Base-by-base conservation (phyloP, 148 eudicot genomes). In the Hydrangea macrophylla region DNA sequence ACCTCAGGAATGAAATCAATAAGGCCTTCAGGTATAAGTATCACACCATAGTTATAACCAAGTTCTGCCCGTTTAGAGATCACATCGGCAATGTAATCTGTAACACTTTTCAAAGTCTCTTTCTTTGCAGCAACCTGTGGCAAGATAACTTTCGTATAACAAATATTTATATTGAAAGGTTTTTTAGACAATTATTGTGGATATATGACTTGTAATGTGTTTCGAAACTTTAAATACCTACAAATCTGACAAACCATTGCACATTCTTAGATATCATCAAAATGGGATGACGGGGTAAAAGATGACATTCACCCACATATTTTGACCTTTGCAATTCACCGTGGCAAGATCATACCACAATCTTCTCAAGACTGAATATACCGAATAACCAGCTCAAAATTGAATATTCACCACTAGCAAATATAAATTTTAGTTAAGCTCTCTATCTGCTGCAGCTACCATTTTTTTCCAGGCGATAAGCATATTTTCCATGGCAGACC, bases 1-100 rank as follows among this genome's bases (percentile, higher is more conserved):
- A 95, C 99, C 93, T 91, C 99, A 4, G 96, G 97, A 75, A 91
- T 91, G 74, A 91, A 95, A 83, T 91, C 97, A 72, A 95, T 91
- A 63, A 95, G 87, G 69, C 99, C 97, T 84, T 95, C 99, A 18
- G 97, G 99, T 2, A 95, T 85, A 50, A 95, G 83, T 60, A 91
- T 91, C 68, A 94, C 97, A 69, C 97, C 99, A 65, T 95, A 95
- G 58, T 89, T 91, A 61, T 84, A 87, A 55, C 96, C 93, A 77
- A 78, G 81, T 59, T 78, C 92, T 62, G 96, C 87, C n/a, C 97
- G 93, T 73, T 89, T 91, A 74, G 90, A 86, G 67, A 91, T 73
- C 26, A 95, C 88, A 73, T 91, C 96, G 27, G 87, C 97, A 62
- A 95, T 89, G 85, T 95, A 83, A 76, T 91, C 90, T 17, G 96